Evolutionary conservation across 805 yeast species (phyloP).

Genomic region (Hanseniaspora nectarophila): DNA sequence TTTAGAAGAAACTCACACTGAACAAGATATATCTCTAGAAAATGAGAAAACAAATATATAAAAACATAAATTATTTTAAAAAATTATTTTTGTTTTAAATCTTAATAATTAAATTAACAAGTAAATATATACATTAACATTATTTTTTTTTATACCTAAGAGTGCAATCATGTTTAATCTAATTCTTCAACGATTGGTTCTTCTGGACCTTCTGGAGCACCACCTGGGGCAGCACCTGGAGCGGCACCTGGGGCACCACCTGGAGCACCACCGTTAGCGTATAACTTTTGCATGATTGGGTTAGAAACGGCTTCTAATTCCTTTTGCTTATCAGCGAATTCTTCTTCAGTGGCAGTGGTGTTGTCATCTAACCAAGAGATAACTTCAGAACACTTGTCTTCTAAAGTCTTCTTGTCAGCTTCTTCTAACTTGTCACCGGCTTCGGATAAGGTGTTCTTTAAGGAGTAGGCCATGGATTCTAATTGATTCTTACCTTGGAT

Average conservation of each 20-base stretch:
- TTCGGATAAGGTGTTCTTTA: conserved; percentile 71
- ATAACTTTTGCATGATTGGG: conserved; percentile 94
- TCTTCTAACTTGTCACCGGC: conserved; percentile 69
- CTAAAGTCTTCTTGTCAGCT: conserved; percentile 59
- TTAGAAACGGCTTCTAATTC: conserved; percentile 91
- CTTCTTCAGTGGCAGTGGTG: conserved; percentile 86
- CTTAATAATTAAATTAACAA: neutral
- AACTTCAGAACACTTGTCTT: conserved; percentile 74
- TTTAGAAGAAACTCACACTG: neutral
- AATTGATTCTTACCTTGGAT: conserved; percentile 89
- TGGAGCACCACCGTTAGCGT: conserved; percentile 81
- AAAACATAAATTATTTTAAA: neutral
- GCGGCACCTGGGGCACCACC: conserved; percentile 62
- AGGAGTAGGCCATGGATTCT: conserved; percentile 90
- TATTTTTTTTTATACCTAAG: conserved; percentile 3
- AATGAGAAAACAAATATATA: neutral
- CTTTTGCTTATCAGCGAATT: conserved; percentile 86
- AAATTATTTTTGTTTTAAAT: neutral
- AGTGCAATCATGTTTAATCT: conserved; percentile 12
- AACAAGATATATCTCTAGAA: neutral
- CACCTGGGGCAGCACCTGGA: conserved; percentile 52
- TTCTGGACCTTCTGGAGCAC: conserved; percentile 50
- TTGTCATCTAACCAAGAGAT: conserved; percentile 86
- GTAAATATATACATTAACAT: conserved; percentile 5
- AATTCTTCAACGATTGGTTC: conserved; percentile 69